Evolutionary conservation across 495 filamentous ascomycete genomes (phyloP).

Genomic region (Usnea hakonensis): DNA sequence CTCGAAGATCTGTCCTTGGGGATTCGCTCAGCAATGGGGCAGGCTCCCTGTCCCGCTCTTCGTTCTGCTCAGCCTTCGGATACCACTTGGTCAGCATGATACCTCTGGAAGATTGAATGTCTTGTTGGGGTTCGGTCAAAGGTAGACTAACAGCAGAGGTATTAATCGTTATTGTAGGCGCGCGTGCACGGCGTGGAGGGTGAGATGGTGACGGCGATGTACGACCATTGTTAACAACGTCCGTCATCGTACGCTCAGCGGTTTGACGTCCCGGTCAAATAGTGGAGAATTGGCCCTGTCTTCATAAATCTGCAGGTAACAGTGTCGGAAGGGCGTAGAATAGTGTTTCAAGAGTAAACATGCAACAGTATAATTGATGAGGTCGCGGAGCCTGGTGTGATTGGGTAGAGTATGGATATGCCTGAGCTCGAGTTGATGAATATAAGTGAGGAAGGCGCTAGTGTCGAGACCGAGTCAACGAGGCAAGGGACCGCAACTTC

Average conservation of each 20-base stretch:
- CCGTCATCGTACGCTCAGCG: conserved; percentile 21
- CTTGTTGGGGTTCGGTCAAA: conserved; percentile 23
- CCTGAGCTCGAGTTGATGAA: not conserved
- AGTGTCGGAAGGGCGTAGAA: not conserved
- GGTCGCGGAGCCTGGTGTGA: not conserved
- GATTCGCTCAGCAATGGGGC: conserved; percentile 17
- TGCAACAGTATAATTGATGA: not conserved
- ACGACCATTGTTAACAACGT: conserved; percentile 19
- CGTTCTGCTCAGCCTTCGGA: conserved; percentile 28
- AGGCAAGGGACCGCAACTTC: not conserved
- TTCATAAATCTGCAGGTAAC: conserved; percentile 10
- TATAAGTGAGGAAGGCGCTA: not conserved
- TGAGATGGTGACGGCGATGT: conserved; percentile 10
- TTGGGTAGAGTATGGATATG: not conserved
- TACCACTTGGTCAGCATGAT: conserved; percentile 20
- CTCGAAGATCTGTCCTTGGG: conserved; percentile 53
- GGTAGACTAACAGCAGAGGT: conserved; percentile 56
- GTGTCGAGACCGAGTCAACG: not conserved
- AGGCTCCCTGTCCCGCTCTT: conserved; percentile 15
- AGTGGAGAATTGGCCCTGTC: not conserved
- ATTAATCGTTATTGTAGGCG: conserved; percentile 69
- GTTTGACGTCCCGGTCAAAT: not conserved
- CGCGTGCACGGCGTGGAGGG: conserved; percentile 32
- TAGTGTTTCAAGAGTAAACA: conserved; percentile 7
- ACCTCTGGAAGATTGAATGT: conserved; percentile 17